Conservation (phyloP, 192 early-diverging fungal genomes). For the Podila epicladia region DNA sequence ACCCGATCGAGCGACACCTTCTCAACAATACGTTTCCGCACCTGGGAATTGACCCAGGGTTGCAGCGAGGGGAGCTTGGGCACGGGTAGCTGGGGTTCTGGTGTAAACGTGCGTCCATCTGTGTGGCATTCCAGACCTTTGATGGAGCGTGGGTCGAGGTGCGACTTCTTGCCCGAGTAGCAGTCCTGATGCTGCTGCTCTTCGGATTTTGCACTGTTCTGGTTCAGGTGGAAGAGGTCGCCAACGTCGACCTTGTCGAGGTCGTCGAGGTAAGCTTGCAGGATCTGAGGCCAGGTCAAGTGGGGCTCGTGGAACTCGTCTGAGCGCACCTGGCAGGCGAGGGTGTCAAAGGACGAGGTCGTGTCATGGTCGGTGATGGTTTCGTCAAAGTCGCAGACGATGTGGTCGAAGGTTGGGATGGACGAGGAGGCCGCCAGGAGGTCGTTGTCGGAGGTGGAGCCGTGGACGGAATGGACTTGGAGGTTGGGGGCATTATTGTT, state of each 20-base stretch:
- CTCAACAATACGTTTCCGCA: conserved; percentile 40
- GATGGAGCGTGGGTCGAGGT: background rate
- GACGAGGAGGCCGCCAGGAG: background rate
- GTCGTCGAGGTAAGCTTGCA: conserved; percentile 45
- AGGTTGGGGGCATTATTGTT: background rate
- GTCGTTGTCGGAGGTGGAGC: background rate
- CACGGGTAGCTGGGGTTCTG: conserved; percentile 24
- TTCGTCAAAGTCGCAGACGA: conserved; percentile 48
- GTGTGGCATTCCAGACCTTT: conserved; percentile 28
- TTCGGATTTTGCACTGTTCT: background rate
- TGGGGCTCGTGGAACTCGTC: conserved; percentile 16
- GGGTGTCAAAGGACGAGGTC: conserved; percentile 44
- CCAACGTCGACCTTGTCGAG: conserved; percentile 28
- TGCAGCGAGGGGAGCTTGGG: conserved; percentile 39
- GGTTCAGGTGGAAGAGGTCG: conserved; percentile 32
- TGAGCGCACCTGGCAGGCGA: conserved; percentile 17
- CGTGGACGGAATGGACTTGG: conserved; percentile 7
- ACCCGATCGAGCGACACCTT: conserved; percentile 35
- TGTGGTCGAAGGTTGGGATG: conserved; percentile 28
- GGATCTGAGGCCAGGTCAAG: conserved; percentile 36
- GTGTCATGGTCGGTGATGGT: conserved; percentile 49
- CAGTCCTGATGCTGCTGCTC: background rate
- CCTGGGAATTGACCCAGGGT: conserved; percentile 44
- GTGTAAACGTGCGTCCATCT: conserved; percentile 33
- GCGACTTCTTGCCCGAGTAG: background rate